phyloP scores from a whole-genome alignment of 2,329 filamentous ascomycete species.

The Volutella citrinella region DNA sequence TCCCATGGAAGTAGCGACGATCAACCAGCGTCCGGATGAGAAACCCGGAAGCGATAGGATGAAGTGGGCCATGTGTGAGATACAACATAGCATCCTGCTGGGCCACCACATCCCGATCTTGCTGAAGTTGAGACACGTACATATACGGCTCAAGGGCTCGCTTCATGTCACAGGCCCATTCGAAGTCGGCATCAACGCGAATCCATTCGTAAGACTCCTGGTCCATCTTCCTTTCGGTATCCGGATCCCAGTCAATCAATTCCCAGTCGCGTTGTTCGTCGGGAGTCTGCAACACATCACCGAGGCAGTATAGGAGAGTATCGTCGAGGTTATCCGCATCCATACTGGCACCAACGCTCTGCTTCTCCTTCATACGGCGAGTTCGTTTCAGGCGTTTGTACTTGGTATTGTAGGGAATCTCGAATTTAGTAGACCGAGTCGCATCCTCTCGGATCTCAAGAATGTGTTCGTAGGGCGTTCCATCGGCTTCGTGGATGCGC shows the following conservation, averaged over 20 bases:
- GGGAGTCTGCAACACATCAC: constrained; percentile 80
- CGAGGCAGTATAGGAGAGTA: constrained; percentile 83
- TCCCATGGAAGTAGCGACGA: constrained; percentile 87
- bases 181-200: constrained; percentile 94
- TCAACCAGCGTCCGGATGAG: constrained; percentile 89
- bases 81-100: constrained; percentile 74
- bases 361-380: constrained; percentile 75
- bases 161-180: constrained; percentile 89
- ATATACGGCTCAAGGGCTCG: constrained; percentile 88
- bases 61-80: constrained; percentile 63
- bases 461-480: constrained; percentile 97
- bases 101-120: constrained; percentile 95
- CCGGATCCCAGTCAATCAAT: constrained; percentile 82
- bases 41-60: constrained; percentile 84
- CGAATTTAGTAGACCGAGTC: constrained; percentile 72
- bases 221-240: constrained; percentile 88
- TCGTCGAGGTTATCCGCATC: constrained; percentile 69
- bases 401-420: constrained; percentile 98
- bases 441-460: constrained; percentile 88
- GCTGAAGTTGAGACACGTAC: constrained; percentile 95
- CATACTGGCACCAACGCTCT: constrained; percentile 51
- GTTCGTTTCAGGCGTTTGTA: constrained; percentile 96
- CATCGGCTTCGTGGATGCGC: constrained; percentile 94
- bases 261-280: constrained; percentile 83
- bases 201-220: constrained; percentile 99